Base-by-base conservation (phyloP, 805 yeast species). In the Zygotorulaspora florentina region DNA sequence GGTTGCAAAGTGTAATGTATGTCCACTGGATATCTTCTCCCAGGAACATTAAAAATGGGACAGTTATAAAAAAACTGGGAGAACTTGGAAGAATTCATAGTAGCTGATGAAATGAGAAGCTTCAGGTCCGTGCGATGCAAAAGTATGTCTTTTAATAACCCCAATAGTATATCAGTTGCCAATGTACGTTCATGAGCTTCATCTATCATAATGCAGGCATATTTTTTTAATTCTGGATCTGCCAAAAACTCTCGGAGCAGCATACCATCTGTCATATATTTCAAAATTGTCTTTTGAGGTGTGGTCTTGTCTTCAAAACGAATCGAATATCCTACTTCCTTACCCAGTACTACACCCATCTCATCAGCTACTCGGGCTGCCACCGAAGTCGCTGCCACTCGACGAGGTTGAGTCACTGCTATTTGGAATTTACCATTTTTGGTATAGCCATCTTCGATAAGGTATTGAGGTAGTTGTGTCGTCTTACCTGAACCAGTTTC, bases 181-280 rank as follows among this genome's bases (percentile, higher is more conserved):
- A 91, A 71, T 0, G 98, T 93, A 47, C 99, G 75, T 63, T 93
- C 99, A 62, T 93, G 99, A 0, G 99, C 99, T 66, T 91, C 99
- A 67, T 91, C 99, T 39, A 91, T 83, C 85, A 91, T 89, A 45
- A 91, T 73, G 1, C 86, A 95, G 1, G 93, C 79, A 60, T 90
- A 91, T 2, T 67, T 69, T 1, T 73, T 65, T 34, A 90, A 66
- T 35, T 78, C 78, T 0, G 95, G 87, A 61, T 90, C 97, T 1
- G 76, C 70, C 28, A 90, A 67, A 53, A 87, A 83, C 66, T 93
- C 99, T 47, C 96, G 69, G 28, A 90, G 70, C 16, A 93, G 72
- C 88, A 89, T 87, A 75, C 99, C 99, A 65, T 93, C 99, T 0
- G 99, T 93, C 79, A 90, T 77, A 65, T 93, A 93, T 68, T 91